These are phyloP conservation scores for Suhomyces vadensis DNA, from an alignment of 805 yeast species.

Conservation along the genomic window DNA sequence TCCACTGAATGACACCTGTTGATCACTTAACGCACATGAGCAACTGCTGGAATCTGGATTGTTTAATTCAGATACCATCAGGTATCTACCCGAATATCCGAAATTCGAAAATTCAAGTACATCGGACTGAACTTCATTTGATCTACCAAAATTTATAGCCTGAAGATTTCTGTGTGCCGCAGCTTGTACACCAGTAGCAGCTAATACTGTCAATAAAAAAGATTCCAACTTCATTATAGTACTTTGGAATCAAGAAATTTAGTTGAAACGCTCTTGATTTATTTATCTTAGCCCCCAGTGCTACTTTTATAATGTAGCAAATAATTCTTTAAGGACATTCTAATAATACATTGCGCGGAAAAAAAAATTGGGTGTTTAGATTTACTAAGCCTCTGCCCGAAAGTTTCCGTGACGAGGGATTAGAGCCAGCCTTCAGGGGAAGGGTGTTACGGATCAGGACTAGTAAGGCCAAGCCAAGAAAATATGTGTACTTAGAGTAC, in stretches of 20 bases:
- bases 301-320: neutral
- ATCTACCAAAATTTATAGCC: neutral
- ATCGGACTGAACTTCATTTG: conserved; percentile 15
- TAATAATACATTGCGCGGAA: neutral
- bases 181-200: neutral
- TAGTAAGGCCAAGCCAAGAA: neutral
- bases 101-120: conserved; percentile 53
- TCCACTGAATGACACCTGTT: conserved; percentile 52
- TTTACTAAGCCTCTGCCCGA: neutral
- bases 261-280: neutral
- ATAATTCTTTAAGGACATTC: neutral
- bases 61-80: conserved; percentile 45
- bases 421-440: neutral
- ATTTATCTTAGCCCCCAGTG: neutral
- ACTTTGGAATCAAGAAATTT: neutral
- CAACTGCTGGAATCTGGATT: conserved; percentile 46
- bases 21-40: conserved; percentile 42
- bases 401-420: neutral
- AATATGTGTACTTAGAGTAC: neutral
- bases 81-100: conserved; percentile 56
- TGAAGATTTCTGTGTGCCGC: neutral
- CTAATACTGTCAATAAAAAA: neutral
- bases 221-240: conserved; percentile 1
- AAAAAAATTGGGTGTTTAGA: neutral
- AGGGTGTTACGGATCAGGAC: too few species aligned